These are phyloP conservation scores for Craterostigma plantagineum DNA, from an alignment of 257 asterid species.

Conservation along the genomic window DNA sequence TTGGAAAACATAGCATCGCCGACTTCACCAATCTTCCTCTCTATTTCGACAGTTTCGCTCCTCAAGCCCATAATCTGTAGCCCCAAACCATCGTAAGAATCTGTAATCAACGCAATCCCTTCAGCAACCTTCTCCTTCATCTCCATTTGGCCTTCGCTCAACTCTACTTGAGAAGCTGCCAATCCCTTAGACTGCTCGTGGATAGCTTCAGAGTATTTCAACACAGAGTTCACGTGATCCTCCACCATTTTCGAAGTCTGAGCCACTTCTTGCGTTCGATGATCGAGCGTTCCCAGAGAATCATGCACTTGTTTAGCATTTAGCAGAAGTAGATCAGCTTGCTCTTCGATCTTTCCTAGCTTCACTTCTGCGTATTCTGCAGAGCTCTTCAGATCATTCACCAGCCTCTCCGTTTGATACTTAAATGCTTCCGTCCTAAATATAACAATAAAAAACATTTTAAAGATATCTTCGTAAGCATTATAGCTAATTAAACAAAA, in stretches of 20 bases:
- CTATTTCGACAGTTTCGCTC: constrained; percentile 46
- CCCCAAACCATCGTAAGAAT: constrained; percentile 34
- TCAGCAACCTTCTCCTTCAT: constrained; percentile 54
- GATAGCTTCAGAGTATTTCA: constrained; percentile 32
- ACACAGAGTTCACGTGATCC: constrained; percentile 30
- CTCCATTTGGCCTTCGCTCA: constrained; percentile 33
- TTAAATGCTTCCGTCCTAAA: constrained; percentile 58
- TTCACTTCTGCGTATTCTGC: constrained; percentile 57
- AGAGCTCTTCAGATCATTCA: constrained; percentile 40
- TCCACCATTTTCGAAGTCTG: constrained; percentile 38
- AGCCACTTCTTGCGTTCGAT: constrained; percentile 28
- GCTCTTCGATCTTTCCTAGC: constrained; percentile 31
- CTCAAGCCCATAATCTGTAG: constrained; percentile 30
- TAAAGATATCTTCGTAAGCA: neutral
- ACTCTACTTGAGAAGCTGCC: constrained; percentile 46
- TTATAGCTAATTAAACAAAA: neutral
- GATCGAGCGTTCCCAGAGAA: constrained; percentile 32
- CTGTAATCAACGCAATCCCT: constrained; percentile 39
- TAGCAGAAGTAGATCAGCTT: constrained; percentile 27
- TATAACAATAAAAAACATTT: constrained; percentile 3
- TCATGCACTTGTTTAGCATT: constrained; percentile 36
- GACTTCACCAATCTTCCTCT: constrained; percentile 50
- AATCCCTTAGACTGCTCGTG: constrained; percentile 49
- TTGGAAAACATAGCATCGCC: constrained; percentile 45
- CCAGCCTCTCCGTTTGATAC: constrained; percentile 59